A percentile compares a stretch with the other conserved stretches of the same genome.
These are phyloP conservation scores for Cinchona pubescens DNA, from an alignment of 257 asterid genomes.

Conservation along the genomic window DNA sequence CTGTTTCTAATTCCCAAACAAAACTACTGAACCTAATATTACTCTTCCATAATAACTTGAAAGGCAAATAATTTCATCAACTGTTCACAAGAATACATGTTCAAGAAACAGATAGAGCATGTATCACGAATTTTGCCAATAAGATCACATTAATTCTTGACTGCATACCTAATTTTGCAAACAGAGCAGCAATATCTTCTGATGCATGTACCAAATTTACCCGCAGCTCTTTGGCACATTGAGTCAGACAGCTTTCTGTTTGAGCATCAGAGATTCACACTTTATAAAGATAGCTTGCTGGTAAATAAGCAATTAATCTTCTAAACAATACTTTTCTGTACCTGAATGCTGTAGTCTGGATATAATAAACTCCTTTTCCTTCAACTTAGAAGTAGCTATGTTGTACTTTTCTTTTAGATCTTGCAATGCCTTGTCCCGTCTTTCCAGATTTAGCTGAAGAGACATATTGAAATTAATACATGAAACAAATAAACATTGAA, in stretches of 20 bases:
- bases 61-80: neutral
- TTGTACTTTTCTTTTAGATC: constrained; percentile 58
- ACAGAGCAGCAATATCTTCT: constrained; percentile 59
- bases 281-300: constrained; percentile 13
- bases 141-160: neutral
- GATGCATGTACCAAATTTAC: constrained; percentile 60
- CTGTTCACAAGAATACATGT: neutral
- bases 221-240: constrained; percentile 62
- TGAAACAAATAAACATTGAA: constrained; percentile 12
- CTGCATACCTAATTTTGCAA: constrained; percentile 57
- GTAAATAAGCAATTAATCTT: neutral
- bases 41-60: neutral
- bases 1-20: neutral
- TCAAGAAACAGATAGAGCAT: neutral
- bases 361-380: constrained; percentile 58
- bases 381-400: constrained; percentile 43
- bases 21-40: neutral
- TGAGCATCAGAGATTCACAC: constrained; percentile 12
- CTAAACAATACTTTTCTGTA: constrained; percentile 20
- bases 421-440: constrained; percentile 43
- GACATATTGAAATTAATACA: constrained; percentile 18
- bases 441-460: constrained; percentile 53
- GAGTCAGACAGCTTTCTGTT: constrained; percentile 59
- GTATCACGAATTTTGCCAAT: neutral
- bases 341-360: constrained; percentile 65